These are phyloP conservation scores for Canavalia ensiformis DNA, from an alignment of 306 rosid genomes.

Conservation along the genomic window DNA sequence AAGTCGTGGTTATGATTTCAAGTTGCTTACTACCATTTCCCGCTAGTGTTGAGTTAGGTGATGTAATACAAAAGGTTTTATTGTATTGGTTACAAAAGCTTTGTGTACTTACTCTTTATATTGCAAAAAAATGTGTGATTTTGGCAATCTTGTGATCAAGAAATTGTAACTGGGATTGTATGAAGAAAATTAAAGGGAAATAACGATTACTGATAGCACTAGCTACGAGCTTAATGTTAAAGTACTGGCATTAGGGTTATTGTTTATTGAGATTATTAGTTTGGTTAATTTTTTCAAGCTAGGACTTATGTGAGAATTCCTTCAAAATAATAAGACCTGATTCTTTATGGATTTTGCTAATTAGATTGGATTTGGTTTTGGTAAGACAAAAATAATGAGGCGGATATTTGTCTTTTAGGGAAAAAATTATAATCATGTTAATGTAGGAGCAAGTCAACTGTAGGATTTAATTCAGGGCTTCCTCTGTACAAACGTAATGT, in stretches of 20 bases:
- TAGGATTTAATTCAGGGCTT: not conserved
- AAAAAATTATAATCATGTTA: not conserved
- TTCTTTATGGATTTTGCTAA: not conserved
- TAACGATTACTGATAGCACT: constrained; percentile 14
- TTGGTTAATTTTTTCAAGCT: constrained; percentile 14
- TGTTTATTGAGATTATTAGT: constrained; percentile 2
- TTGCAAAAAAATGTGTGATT: not conserved
- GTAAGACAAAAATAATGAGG: not conserved
- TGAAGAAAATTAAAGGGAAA: not conserved
- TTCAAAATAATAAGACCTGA: not conserved
- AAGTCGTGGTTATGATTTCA: not conserved
- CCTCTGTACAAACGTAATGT: not conserved
- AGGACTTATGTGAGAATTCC: not conserved
- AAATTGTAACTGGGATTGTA: not conserved
- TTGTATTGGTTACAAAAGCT: not conserved
- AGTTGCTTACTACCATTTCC: not conserved
- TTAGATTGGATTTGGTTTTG: not conserved
- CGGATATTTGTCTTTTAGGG: not conserved
- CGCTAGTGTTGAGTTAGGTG: not conserved
- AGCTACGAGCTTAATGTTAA: not conserved
- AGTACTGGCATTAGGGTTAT: not conserved
- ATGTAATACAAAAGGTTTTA: too few relatives aligned
- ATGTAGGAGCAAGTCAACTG: not conserved
- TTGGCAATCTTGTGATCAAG: not conserved
- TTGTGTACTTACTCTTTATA: constrained; percentile 6